Evolutionary conservation across 164 flowering plant genomes (phyloP), one percentile per base, ranked within the genome.

Genomic region (Malania oleifera): DNA sequence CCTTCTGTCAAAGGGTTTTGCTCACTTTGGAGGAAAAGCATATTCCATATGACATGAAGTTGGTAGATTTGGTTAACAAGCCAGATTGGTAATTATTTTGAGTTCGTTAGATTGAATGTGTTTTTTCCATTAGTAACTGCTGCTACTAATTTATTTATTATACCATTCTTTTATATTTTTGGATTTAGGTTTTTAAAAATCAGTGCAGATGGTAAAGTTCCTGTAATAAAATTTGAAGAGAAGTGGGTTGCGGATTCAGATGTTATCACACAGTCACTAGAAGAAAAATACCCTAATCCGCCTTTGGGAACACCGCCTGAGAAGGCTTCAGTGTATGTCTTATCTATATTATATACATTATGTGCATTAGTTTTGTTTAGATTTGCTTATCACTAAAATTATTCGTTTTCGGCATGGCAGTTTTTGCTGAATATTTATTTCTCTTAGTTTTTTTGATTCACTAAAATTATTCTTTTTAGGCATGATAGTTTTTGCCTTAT

Each of bases 191-290:
- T 93, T 66, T 69, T 88, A 37, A 78, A 85, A 57, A 52, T 84
- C 52, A 86, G 70, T 65, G 85, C 95, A 17, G 87, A 85, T 54
- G 97, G 99, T 38, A 90, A 86, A 79, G 99, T 93, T 61, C 99
- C 99, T 9, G 75, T 86, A 1, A 23, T 83, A 34, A 90, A 85
- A 69, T 68, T 90, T 59, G 99, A 88, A 52, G 97, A 88, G 59
- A 80, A 83, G 67, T 93, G 99, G 99, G 47, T 86, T 57, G 64
- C 89, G 3, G 99, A 93, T 75, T 93, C 99, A 59, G 99, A 90
- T 77, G 96, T 88, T 59, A 93, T 93, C 52, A 75, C 92, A 9
- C 78, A 83, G 28, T 41, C 76, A 18, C 56, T 93, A 60, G 98
- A 93, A 67, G 86, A 92, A 47, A 92, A 82, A 67, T 87, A 67